Evolutionary conservation across 257 asterid genomes (phyloP), one percentile per base, ranked within the genome.

Genomic region (Plantago major): DNA sequence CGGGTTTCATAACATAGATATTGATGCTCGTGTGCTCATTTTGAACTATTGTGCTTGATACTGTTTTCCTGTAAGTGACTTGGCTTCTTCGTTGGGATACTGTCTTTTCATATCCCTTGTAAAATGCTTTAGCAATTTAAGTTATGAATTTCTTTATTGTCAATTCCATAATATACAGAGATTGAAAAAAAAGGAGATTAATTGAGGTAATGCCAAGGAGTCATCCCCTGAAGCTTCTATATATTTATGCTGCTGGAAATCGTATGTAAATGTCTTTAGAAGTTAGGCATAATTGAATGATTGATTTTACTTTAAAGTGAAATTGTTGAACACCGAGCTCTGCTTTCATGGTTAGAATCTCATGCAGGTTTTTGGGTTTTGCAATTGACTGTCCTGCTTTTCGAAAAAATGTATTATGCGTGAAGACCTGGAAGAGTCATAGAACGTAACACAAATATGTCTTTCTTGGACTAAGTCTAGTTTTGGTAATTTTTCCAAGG

Each of bases 1-100:
- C n/a, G n/a, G n/a, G n/a, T n/a, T n/a, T n/a, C n/a, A n/a, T n/a
- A n/a, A n/a, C n/a, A n/a, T n/a, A n/a, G n/a, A n/a, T n/a, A n/a
- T 61, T 69, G 28, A 38, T 63, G 50, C 59, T 44, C 55, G 2
- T 47, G 12, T 46, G 71, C 59, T 53, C 57, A 19, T 65, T 48
- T n/a, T 68, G 47, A 52, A 9, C 5, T 46, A 53, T 55, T 65
- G 13, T 46, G 30, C 33, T 59, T n/a, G n/a, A 55, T n/a, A 53
- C n/a, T n/a, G 48, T n/a, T 10, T 48, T 4, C n/a, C 4, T 7
- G 26, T 48, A 6, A 10, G 26, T 13, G 26, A 43, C 63, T 46
- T 40, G 17, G 62, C 52, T 11, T 68, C 28, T 15, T 9, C 30
- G 9, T 28, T 46, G 13, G n/a, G n/a, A 1, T 9, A 52, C 38